Percentiles rank a stretch among this genome's conserved stretches.
Conservation (phyloP, 2,329 filamentous ascomycete genomes). For the Fusarium hainanense region DNA sequence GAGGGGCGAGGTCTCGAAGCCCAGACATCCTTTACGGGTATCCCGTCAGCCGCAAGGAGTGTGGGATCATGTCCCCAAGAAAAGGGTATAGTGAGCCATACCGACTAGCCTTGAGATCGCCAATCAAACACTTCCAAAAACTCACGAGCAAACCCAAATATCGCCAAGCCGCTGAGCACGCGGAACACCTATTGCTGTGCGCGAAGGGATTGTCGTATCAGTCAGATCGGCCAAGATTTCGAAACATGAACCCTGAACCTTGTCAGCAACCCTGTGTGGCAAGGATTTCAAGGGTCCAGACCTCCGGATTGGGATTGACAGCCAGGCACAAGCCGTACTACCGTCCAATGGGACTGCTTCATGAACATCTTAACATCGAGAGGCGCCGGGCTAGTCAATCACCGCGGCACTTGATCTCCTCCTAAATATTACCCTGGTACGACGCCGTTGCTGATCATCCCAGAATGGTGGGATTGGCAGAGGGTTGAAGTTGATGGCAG, state of each 20-base stretch:
- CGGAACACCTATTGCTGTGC: background rate
- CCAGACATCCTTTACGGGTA: conserved; percentile 13
- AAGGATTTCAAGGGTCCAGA: conserved; percentile 29
- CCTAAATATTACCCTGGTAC: background rate
- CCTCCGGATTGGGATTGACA: conserved; percentile 38
- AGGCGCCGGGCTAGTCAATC: background rate
- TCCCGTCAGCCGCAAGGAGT: conserved; percentile 7
- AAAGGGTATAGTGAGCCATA: conserved; percentile 2
- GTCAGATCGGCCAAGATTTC: conserved; percentile 35
- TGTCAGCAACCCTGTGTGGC: conserved; percentile 31
- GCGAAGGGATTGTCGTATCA: conserved; percentile 5
- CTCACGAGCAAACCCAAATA: conserved; percentile 14
- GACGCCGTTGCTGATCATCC: background rate
- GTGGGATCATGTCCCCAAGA: conserved; percentile 1
- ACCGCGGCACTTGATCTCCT: background rate
- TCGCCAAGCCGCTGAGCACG: conserved; percentile 25
- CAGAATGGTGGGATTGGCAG: background rate
- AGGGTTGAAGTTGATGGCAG: background rate
- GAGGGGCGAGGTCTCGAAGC: conserved; percentile 2
- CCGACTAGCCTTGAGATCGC: background rate
- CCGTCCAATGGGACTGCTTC: conserved; percentile 10
- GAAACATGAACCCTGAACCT: conserved; percentile 42
- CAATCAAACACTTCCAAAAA: conserved; percentile 9
- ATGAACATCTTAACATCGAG: background rate
- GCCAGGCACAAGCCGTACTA: conserved; percentile 32